Evolutionary conservation across 148 eudicot species (phyloP).

Genomic region (Cornus suecica): DNA sequence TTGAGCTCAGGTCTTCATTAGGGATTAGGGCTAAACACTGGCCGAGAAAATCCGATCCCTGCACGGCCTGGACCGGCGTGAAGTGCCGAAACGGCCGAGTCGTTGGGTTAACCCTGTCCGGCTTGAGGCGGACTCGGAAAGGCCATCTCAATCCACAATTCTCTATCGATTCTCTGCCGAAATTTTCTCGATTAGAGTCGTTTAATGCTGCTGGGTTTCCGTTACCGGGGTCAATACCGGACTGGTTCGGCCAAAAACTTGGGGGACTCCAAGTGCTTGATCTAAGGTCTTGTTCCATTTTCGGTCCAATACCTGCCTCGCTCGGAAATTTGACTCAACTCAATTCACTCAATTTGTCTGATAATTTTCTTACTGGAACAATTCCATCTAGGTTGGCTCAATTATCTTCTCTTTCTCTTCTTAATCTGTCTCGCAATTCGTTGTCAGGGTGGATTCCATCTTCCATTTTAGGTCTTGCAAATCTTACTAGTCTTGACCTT

Average conservation of each 20-base stretch:
- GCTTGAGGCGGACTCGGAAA: slow-evolving; percentile 23
- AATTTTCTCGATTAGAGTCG: slow-evolving; percentile 14
- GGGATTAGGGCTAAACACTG: slow-evolving; percentile 32
- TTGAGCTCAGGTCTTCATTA: slow-evolving; percentile 32
- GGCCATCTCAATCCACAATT: slow-evolving; percentile 29
- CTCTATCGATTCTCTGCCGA: slow-evolving; percentile 29
- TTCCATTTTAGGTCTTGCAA: slow-evolving; percentile 23
- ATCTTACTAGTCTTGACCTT: slow-evolving; percentile 27
- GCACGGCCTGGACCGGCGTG: slow-evolving; percentile 33
- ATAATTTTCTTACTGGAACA: slow-evolving; percentile 26
- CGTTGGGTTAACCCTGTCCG: slow-evolving; percentile 22
- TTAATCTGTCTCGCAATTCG: slow-evolving; percentile 30
- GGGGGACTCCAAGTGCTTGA: slow-evolving; percentile 34
- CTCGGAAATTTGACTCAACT: slow-evolving; percentile 27
- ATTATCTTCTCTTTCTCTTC: slow-evolving; percentile 18
- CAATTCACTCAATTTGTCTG: slow-evolving; percentile 21
- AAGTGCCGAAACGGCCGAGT: slow-evolving; percentile 28
- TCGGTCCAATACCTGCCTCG: slow-evolving; percentile 32
- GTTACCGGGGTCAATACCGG: slow-evolving; percentile 32
- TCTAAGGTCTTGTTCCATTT: slow-evolving; percentile 30
- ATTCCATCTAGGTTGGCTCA: slow-evolving; percentile 28
- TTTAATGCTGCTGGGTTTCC: slow-evolving; percentile 36
- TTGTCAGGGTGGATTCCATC: slow-evolving; percentile 35
- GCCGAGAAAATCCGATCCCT: slow-evolving; percentile 32
- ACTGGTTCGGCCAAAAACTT: slow-evolving; percentile 34